phyloP scores from a whole-genome alignment of 1,284 basidiomycete genomes.

The Cerrena zonata region DNA sequence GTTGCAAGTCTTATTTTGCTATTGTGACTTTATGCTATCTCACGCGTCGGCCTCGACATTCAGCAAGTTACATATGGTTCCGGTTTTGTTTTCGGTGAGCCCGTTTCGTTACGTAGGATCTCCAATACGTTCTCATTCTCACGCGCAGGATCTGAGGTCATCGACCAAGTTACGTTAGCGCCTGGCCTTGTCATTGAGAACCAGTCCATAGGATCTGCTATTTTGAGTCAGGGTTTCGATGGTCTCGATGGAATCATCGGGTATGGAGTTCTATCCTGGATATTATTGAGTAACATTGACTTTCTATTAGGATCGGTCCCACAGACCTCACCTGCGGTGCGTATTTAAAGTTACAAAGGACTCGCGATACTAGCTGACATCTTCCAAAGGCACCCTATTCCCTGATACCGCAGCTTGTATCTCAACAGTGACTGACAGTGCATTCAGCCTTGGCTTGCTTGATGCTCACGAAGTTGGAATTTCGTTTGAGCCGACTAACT shows the following conservation, averaged over 20 bases:
- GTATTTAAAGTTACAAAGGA: not conserved
- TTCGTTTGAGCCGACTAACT: constrained; percentile 12
- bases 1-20: constrained; percentile 34
- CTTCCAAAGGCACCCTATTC: constrained; percentile 23
- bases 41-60: too few species aligned
- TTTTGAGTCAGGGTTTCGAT: constrained; percentile 31
- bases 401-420: constrained; percentile 31
- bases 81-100: constrained; percentile 38
- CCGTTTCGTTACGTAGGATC: constrained; percentile 42
- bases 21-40: not conserved
- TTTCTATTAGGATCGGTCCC: constrained; percentile 34
- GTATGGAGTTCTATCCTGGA: constrained; percentile 9
- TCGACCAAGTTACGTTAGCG: constrained; percentile 19
- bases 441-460: constrained; percentile 6
- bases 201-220: constrained; percentile 48
- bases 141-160: constrained; percentile 18
- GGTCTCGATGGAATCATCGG: constrained; percentile 51
- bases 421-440: constrained; percentile 16
- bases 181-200: constrained; percentile 34
- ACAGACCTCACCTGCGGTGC: constrained; percentile 33
- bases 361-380: not conserved
- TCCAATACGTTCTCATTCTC: too few species aligned
- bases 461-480: constrained; percentile 7
- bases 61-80: constrained; percentile 41
- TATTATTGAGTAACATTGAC: not conserved